These are phyloP conservation scores for Mycena crocata DNA, from an alignment of 768 basidiomycete species.

Conservation along the genomic window DNA sequence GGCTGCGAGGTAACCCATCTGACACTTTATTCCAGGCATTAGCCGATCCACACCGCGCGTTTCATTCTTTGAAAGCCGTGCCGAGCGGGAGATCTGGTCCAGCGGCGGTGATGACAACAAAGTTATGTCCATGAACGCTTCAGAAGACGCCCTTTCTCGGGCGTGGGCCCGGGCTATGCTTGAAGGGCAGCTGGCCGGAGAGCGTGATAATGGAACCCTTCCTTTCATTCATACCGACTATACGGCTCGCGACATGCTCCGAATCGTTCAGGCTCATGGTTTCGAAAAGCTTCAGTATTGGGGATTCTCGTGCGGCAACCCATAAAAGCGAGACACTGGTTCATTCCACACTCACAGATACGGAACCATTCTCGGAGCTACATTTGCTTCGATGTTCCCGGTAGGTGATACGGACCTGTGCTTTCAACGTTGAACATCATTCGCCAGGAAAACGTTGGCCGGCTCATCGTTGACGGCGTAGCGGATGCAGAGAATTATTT, in stretches of 20 bases:
- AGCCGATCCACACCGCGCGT: constrained; percentile 6
- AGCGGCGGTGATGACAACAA: neutral
- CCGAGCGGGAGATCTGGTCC: constrained; percentile 21
- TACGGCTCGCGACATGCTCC: constrained; percentile 34
- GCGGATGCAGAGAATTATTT: constrained; percentile 23
- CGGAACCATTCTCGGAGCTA: constrained; percentile 28
- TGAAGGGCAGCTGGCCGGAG: constrained; percentile 7
- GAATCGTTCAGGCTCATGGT: constrained; percentile 27
- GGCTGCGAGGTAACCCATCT: neutral
- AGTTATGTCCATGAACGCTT: constrained; percentile 13
- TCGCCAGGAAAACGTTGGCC: constrained; percentile 26
- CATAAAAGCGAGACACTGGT: neutral
- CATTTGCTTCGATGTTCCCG: constrained; percentile 34
- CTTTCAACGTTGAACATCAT: neutral
- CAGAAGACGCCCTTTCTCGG: constrained; percentile 11
- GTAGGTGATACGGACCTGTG: neutral
- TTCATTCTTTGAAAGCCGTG: constrained; percentile 18
- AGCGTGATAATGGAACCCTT: constrained; percentile 25
- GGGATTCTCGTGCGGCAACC: constrained; percentile 32
- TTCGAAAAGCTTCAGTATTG: constrained; percentile 32
- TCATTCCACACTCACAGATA: constrained; percentile 11
- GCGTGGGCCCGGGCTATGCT: constrained; percentile 20
- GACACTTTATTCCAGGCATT: constrained; percentile 20
- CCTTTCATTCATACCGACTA: constrained; percentile 30
- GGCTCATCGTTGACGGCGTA: constrained; percentile 31